These are phyloP conservation scores for Paraconiothyrium brasiliense DNA, from an alignment of 2,329 filamentous ascomycete species.

Conservation along the genomic window DNA sequence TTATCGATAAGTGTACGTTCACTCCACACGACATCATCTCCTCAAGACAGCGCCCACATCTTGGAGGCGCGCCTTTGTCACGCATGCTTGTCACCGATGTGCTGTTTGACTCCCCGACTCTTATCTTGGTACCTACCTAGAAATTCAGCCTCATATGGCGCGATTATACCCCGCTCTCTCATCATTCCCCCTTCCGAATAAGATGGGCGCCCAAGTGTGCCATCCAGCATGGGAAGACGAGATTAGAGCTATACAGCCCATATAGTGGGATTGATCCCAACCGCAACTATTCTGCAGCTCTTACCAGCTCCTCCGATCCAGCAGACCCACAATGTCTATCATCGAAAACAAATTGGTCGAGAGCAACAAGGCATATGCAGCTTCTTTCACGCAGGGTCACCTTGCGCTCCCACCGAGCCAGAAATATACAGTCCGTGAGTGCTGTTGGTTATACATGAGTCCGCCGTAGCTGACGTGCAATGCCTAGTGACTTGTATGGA, in stretches of 20 bases:
- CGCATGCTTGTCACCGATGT: not conserved
- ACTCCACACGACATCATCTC: not conserved
- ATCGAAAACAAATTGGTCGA: conserved; percentile 65
- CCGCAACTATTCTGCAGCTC: not conserved
- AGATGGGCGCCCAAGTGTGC: conserved; percentile 15
- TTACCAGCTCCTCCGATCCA: not conserved
- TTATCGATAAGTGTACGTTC: not conserved
- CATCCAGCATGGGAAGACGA: not conserved
- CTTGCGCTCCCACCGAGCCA: conserved; percentile 75
- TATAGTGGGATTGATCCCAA: conserved; percentile 16
- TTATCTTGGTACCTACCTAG: not conserved
- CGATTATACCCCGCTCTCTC: conserved; percentile 25
- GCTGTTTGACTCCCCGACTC: too few species aligned
- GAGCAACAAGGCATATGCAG: conserved; percentile 67
- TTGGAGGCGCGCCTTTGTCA: not conserved
- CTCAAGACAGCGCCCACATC: not conserved
- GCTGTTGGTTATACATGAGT: conserved; percentile 15
- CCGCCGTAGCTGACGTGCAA: not conserved
- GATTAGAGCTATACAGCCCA: conserved; percentile 7
- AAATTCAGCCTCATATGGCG: conserved; percentile 17
- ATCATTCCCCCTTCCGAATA: conserved; percentile 21
- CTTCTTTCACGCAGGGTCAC: conserved; percentile 70
- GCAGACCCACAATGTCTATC: conserved; percentile 50
- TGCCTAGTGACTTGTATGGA: conserved; percentile 80
- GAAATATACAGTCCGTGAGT: conserved; percentile 70